Evolutionary conservation across 306 rosid genomes (phyloP).

Genomic region (Inga oerstediana): DNA sequence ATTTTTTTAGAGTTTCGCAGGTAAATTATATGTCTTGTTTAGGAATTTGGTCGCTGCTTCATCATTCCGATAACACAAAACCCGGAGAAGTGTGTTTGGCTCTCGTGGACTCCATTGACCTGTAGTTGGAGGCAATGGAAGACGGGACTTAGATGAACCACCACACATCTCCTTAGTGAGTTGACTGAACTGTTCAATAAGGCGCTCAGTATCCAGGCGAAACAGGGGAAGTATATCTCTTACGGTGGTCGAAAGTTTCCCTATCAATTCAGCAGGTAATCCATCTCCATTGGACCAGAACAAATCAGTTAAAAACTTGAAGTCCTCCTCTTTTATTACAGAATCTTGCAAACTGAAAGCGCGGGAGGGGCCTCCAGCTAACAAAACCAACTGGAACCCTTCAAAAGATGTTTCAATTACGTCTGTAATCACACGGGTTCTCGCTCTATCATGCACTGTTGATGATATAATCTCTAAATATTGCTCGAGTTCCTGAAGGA

Average conservation of each 20-base stretch:
- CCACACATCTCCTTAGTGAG: conserved; percentile 52
- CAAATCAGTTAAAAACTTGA: conserved; percentile 73
- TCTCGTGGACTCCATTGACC: conserved; percentile 83
- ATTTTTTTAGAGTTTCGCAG: conserved; percentile 60
- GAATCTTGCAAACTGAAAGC: conserved; percentile 70
- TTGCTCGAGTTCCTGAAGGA: conserved; percentile 81
- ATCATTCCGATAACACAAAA: conserved; percentile 82
- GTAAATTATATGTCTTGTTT: conserved; percentile 84
- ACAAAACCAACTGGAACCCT: conserved; percentile 74
- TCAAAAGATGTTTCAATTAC: conserved; percentile 88
- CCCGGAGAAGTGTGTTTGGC: conserved; percentile 83
- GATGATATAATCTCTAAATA: conserved; percentile 84
- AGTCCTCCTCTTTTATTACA: conserved; percentile 73
- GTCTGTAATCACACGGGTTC: conserved; percentile 86
- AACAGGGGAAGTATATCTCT: conserved; percentile 63
- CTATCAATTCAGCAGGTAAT: conserved; percentile 74
- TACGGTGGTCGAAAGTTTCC: conserved; percentile 56
- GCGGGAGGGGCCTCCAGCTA: conserved; percentile 95
- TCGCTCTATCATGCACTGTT: conserved; percentile 81
- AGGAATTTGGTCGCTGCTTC: conserved; percentile 91
- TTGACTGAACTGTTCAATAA: conserved; percentile 68
- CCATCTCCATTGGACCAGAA: conserved; percentile 99
- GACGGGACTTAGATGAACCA: conserved; percentile 65
- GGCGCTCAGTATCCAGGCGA: conserved; percentile 48
- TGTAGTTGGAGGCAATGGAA: conserved; percentile 81